phyloP scores from a whole-genome alignment of 306 rosid genomes.

The Prunus campanulata region DNA sequence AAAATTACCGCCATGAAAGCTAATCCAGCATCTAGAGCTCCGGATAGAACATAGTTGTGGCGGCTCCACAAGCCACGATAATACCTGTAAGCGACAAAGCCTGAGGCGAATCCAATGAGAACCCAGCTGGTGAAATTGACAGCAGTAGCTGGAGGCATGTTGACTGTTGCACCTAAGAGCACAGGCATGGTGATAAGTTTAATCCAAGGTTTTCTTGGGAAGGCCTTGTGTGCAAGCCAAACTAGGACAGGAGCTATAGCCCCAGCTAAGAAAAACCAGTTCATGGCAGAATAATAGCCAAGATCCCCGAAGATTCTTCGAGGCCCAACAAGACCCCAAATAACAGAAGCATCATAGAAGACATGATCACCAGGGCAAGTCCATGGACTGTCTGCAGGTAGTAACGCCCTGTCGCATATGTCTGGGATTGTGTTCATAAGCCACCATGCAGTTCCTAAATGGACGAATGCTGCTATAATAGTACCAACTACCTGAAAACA shows the following conservation, averaged over 20 bases:
- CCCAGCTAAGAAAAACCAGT: conserved; percentile 80
- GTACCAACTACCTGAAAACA: conserved; percentile 59
- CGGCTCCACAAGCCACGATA: conserved; percentile 75
- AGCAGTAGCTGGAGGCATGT: conserved; percentile 81
- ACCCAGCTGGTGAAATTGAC: conserved; percentile 78
- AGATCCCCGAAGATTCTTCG: conserved; percentile 70
- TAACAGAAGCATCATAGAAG: conserved; percentile 82
- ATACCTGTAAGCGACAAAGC: conserved; percentile 61
- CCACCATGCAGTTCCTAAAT: conserved; percentile 85
- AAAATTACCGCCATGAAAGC: conserved; percentile 85
- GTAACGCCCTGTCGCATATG: conserved; percentile 57
- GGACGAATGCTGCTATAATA: conserved; percentile 51
- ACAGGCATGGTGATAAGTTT: conserved; percentile 67
- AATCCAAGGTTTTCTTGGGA: conserved; percentile 63
- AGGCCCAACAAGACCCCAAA: conserved; percentile 84
- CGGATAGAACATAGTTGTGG: conserved; percentile 73
- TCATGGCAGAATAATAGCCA: conserved; percentile 64
- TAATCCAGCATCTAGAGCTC: conserved; percentile 81
- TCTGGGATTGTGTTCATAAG: conserved; percentile 62
- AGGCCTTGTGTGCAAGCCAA: conserved; percentile 78
- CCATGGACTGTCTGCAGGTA: conserved; percentile 80
- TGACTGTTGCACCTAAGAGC: conserved; percentile 44
- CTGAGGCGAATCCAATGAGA: conserved; percentile 67
- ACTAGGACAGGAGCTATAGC: conserved; percentile 66
- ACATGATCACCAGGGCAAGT: conserved; percentile 86